Evolutionary conservation across 129 eudicot genomes (phyloP), one percentile per base, ranked within the genome.

Genomic region (Centella asiatica): DNA sequence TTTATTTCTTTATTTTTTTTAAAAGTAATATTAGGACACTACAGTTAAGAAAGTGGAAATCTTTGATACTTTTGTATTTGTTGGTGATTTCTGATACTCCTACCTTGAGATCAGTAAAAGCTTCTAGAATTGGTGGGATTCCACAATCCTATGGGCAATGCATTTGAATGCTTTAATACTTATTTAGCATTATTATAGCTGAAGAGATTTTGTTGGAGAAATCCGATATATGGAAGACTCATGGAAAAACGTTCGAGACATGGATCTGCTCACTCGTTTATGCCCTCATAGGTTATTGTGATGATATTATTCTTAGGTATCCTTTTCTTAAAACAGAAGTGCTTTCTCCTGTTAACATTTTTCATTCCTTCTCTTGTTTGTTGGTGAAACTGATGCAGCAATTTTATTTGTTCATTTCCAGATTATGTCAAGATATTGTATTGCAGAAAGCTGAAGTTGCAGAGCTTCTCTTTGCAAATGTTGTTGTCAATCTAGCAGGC

Each of bases 371-470:
- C 5, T 60, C 8, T 10, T 8, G 40, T 26, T 53, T 45, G 55
- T 57, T 65, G 25, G 22, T 26, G 44, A 27, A 42, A 27, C 40
- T 37, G 40, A 48, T 28, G 58, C 20, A 47, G 4, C 54, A 39
- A 36, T 11, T 55, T 51, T 67, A 47, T 24, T 14, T 59, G 9
- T 39, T 18, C 12, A 34, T 9, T 68, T 52, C 45, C 82, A 92
- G 99, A 71, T 76, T 92, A 70, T 92, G 96, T 57, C 99, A 92
- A 70, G 96, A 92, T 69, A 76, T 92, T 80, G 96, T 88, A 65
- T 56, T 85, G 74, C 73, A 80, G 70, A 92, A 92, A 85, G 85
- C 95, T 69, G 99, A 92, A 84, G 85, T 92, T 80, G 94, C 99
- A 11, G 96, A 92, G 82, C 84, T 92, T 63, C 85, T 92, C 53